Conservation (phyloP, 176 grass and related monocot genomes). For the Oryza nivara region DNA sequence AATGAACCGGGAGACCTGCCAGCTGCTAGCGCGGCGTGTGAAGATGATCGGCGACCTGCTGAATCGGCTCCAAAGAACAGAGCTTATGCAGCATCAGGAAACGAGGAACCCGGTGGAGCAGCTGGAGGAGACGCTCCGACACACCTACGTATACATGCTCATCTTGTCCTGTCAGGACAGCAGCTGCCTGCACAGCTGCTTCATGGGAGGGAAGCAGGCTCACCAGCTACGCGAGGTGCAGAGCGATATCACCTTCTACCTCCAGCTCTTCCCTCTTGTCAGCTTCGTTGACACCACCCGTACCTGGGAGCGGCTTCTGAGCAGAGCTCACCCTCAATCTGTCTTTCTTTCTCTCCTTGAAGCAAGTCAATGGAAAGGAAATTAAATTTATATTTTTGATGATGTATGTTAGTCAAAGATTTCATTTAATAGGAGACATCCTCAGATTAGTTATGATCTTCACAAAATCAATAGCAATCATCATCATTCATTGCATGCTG, state of each 20-base stretch:
- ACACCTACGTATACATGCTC: constrained; percentile 41
- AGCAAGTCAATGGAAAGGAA: no score
- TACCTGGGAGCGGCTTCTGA: constrained; percentile 42
- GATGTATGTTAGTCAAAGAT: no score
- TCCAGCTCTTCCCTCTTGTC: constrained; percentile 75
- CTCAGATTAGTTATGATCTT: no score
- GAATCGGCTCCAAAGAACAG: constrained; percentile 52
- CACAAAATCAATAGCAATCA: no score
- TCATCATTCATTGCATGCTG: no score
- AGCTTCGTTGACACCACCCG: constrained; percentile 59
- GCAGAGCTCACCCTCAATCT: not conserved
- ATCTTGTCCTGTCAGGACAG: constrained; percentile 54
- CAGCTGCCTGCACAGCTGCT: constrained; percentile 55
- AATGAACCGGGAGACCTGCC: constrained; percentile 68
- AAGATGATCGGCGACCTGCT: constrained; percentile 68
- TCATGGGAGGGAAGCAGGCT: constrained; percentile 59
- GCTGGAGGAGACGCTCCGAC: constrained; percentile 62
- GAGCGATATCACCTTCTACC: constrained; percentile 71
- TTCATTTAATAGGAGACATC: no score
- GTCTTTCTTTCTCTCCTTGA: no score
- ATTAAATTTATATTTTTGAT: no score
- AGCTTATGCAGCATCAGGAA: constrained; percentile 66
- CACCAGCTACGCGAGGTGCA: constrained; percentile 59
- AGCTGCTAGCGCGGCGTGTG: constrained; percentile 55
- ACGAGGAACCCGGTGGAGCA: constrained; percentile 75